Evolutionary conservation across 2,329 filamentous ascomycete genomes (phyloP).

Genomic region (Aureobasidium sp.): DNA sequence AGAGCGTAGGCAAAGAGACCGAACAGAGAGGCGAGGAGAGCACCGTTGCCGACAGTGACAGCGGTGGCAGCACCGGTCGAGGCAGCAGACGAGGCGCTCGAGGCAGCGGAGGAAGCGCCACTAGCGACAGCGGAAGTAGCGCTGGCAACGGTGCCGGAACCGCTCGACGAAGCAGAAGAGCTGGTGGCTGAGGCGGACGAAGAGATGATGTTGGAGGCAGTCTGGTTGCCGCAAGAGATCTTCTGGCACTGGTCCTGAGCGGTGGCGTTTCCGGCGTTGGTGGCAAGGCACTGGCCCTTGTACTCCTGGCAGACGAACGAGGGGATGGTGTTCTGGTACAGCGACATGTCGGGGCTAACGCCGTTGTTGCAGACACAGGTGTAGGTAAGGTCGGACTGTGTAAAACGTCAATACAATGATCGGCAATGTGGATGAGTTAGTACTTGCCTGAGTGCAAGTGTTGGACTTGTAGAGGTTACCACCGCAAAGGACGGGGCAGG

Average conservation of each 20-base stretch:
- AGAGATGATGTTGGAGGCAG: slow-evolving; percentile 31
- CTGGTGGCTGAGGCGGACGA: slow-evolving; percentile 22
- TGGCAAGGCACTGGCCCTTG: slow-evolving; percentile 34
- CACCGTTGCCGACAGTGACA: slow-evolving; percentile 35
- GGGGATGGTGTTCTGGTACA: slow-evolving; percentile 51
- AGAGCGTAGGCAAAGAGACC: slow-evolving; percentile 50
- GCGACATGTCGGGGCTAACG: slow-evolving; percentile 44
- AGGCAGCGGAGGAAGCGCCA: slow-evolving; percentile 16
- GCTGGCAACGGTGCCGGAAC: slow-evolving; percentile 21
- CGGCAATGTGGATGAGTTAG: neutral
- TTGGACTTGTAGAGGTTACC: slow-evolving; percentile 37
- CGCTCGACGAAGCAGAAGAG: slow-evolving; percentile 19
- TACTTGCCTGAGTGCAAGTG: slow-evolving; percentile 49
- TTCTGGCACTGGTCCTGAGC: slow-evolving; percentile 38
- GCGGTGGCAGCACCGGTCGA: slow-evolving; percentile 36
- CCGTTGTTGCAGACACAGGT: slow-evolving; percentile 51
- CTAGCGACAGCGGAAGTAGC: slow-evolving; percentile 18
- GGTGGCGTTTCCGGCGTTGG: slow-evolving; percentile 30
- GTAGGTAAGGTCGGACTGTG: slow-evolving; percentile 41
- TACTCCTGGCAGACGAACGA: slow-evolving; percentile 51
- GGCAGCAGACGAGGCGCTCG: slow-evolving; percentile 17
- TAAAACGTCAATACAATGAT: slow-evolving; percentile 13
- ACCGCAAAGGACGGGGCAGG: slow-evolving; percentile 54
- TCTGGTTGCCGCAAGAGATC: slow-evolving; percentile 45
- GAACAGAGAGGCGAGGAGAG: slow-evolving; percentile 45